Evolutionary conservation across 768 basidiomycete species (phyloP), one percentile per base, ranked within the genome.

Genomic region (Lactarius vividus): DNA sequence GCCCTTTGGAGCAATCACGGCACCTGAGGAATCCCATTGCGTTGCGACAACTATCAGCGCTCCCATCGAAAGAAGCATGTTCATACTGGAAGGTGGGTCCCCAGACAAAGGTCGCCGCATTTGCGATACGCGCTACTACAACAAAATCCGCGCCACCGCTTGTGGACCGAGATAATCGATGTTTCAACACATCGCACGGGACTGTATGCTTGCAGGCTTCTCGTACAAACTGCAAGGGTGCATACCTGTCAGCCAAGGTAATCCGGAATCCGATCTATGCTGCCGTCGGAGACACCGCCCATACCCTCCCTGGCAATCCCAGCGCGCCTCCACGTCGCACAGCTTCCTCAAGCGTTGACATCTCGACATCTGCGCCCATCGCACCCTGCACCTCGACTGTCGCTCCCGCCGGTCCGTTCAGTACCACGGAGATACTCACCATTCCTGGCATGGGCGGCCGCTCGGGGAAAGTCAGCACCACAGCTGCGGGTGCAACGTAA

Each of bases 291-390:
- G 66, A 68, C 28, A 49, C 66, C 64, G 68, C 68, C 83, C 83
- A 93, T 37, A 91, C 79, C 64, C 86, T 81, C 23, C 90, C 91
- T 46, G 88, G 79, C 61, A 93, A 72, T 4, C 89, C 85, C 62
- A 91, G 80, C 10, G 83, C 76, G 7, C 91, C 91, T 4, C 91
- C 91, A 18, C 92, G 80, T 56, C 92, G 80, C 68, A 85, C 84
- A 42, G 85, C 80, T 72, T 93, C 90, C 70, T 91, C 90, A 72
- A 92, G 75, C 28, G 78, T 78, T 40, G 84, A 82, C 10, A 77
- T 73, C 62, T 85, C 82, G 35, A 77, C 26, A 42, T 76, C 75
- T 4, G 70, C 75, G 33, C 74, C 85, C 80, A 87, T 83, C 3
- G 83, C 84, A 2, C 87, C 86, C 37, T 77, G 79, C 3, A 89